Percentiles rank a stretch among this genome's conserved stretches.
Evolutionary conservation across 208 protist species (phyloP).

Genomic region (Wallacemonas sp.): DNA sequence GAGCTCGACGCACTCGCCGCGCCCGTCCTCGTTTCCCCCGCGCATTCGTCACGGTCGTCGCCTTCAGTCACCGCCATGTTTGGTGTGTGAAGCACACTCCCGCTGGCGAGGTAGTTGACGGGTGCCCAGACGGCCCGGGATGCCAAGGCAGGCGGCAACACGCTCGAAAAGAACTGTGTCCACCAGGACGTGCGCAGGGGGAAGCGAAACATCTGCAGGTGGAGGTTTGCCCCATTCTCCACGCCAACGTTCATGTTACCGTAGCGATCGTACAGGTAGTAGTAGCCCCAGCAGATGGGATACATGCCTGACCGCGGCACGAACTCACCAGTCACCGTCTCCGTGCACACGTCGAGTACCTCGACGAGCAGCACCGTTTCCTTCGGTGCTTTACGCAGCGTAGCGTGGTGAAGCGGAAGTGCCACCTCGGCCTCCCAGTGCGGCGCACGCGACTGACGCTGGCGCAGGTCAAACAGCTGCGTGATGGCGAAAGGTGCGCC

Average conservation of each 20-base stretch:
- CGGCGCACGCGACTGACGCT: constrained; percentile 50
- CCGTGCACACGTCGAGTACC: constrained; percentile 70
- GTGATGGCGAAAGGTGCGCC: constrained; percentile 52
- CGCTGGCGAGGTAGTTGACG: constrained; percentile 2
- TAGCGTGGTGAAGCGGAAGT: constrained; percentile 26
- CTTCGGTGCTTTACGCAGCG: constrained; percentile 6
- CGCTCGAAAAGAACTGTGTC: constrained; percentile 27
- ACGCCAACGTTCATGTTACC: constrained; percentile 23
- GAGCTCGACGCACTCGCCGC: neutral
- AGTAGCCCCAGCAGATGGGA: constrained; percentile 81
- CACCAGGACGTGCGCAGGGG: constrained; percentile 58
- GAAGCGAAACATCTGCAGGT: constrained; percentile 80
- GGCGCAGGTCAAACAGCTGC: constrained; percentile 73
- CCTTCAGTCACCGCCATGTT: neutral
- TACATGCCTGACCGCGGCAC: constrained; percentile 44
- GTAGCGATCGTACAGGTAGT: constrained; percentile 55
- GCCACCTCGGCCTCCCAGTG: constrained; percentile 70
- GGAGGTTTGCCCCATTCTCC: constrained; percentile 17
- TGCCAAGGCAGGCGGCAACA: constrained; percentile 40
- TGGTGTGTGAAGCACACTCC: neutral
- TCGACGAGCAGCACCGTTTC: constrained; percentile 73
- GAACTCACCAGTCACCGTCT: constrained; percentile 62
- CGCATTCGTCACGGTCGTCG: neutral
- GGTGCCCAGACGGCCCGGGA: constrained; percentile 19
- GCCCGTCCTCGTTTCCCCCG: neutral